Evolutionary conservation across 2,329 filamentous ascomycete species (phyloP).

Genomic region (Diaporthe vaccinii): DNA sequence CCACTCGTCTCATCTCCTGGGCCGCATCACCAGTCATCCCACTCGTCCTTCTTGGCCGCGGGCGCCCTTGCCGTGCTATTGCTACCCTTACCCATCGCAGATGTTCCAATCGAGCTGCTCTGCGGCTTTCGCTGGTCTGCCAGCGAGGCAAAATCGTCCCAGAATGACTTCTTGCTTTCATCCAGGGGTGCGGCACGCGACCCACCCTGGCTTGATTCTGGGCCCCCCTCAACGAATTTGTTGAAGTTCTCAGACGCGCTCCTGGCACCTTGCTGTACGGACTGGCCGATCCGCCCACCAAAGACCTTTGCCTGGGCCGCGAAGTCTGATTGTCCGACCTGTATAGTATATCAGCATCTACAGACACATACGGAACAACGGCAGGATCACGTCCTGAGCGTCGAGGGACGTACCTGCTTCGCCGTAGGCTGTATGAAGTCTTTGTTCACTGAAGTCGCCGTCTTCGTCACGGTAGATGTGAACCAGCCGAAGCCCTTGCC

Average conservation of each 20-base stretch:
- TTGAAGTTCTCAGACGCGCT: constrained; percentile 84
- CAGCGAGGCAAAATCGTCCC: constrained; percentile 87
- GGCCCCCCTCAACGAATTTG: constrained; percentile 85
- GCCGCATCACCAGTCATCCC: constrained; percentile 71
- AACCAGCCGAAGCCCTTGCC: constrained; percentile 97
- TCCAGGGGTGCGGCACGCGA: constrained; percentile 58
- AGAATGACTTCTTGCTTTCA: constrained; percentile 84
- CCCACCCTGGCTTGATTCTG: constrained; percentile 48
- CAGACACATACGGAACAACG: neutral
- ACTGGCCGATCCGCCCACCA: constrained; percentile 75
- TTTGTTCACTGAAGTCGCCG: constrained; percentile 91
- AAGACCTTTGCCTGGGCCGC: constrained; percentile 75
- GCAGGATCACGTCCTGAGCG: neutral
- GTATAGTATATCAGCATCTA: constrained; percentile 20
- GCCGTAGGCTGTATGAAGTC: constrained; percentile 94
- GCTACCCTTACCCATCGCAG: constrained; percentile 70
- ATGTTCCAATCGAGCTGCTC: constrained; percentile 68
- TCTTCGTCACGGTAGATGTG: constrained; percentile 86
- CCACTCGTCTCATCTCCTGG: neutral
- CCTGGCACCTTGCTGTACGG: constrained; percentile 78
- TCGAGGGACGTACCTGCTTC: constrained; percentile 74
- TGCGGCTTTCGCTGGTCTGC: constrained; percentile 66
- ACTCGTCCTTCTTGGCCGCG: constrained; percentile 66
- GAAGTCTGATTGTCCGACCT: constrained; percentile 86
- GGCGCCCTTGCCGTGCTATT: constrained; percentile 49